Evolutionary conservation across 2,329 filamentous ascomycete genomes (phyloP).

Genomic region (Xylariomycetidae sp.): DNA sequence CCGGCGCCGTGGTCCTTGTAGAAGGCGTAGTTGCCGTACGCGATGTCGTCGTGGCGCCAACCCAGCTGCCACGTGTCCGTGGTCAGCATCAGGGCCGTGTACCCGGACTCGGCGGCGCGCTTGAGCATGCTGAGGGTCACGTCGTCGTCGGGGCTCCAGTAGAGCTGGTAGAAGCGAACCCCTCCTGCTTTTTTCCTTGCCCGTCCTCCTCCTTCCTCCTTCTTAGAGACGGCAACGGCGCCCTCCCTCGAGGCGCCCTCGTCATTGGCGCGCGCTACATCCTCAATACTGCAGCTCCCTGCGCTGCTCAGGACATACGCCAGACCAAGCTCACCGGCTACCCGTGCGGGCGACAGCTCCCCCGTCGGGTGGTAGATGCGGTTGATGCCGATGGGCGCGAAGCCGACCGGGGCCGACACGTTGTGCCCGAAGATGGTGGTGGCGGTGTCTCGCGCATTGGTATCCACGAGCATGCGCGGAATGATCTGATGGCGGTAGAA

Average conservation of each 20-base stretch:
- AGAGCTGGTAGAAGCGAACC: conserved; percentile 58
- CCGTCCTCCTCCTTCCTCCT: conserved; percentile 11
- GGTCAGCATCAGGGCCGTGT: conserved; percentile 54
- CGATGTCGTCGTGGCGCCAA: conserved; percentile 56
- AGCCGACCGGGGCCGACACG: conserved; percentile 57
- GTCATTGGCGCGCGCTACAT: conserved; percentile 52
- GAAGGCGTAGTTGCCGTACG: conserved; percentile 56
- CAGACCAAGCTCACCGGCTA: conserved; percentile 54
- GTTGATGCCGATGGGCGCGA: conserved; percentile 62
- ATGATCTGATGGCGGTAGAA: conserved; percentile 62
- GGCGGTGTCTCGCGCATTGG: conserved; percentile 51
- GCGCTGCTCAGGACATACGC: conserved; percentile 58
- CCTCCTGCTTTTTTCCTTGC: conserved; percentile 14
- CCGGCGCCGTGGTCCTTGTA: conserved; percentile 53
- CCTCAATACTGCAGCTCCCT: conserved; percentile 51
- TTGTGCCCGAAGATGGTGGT: conserved; percentile 57
- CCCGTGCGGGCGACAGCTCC: conserved; percentile 55
- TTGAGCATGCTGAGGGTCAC: conserved; percentile 50
- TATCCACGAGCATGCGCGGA: conserved; percentile 57
- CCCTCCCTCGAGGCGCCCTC: conserved; percentile 22
- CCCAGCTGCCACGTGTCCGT: conserved; percentile 61
- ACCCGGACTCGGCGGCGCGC: conserved; percentile 50
- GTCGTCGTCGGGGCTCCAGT: conserved; percentile 60
- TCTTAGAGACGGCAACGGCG: no score
- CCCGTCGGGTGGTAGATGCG: conserved; percentile 57